These are phyloP conservation scores for Jatropha curcas DNA, from an alignment of 345 rosid species.

Conservation along the genomic window DNA sequence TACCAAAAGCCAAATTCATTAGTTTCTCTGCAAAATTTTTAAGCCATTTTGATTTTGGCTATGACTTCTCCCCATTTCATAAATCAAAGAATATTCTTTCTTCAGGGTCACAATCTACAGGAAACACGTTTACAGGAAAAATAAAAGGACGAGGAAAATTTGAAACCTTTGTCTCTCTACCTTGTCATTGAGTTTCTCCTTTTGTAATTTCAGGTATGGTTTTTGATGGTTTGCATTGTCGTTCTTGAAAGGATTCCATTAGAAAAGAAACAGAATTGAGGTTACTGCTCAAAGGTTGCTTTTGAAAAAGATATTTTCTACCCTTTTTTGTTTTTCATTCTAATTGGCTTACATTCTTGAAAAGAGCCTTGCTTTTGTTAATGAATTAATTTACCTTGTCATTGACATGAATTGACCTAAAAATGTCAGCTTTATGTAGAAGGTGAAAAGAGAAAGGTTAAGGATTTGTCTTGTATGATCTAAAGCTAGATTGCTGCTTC, in stretches of 20 bases:
- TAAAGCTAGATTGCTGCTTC: neutral
- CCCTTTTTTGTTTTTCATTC: neutral
- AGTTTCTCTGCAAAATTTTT: neutral
- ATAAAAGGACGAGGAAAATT: neutral
- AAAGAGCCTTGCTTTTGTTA: neutral
- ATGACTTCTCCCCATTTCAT: neutral
- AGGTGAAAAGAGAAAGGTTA: neutral
- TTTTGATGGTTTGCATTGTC: neutral
- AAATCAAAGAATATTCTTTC: conserved; percentile 18
- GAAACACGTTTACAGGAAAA: neutral
- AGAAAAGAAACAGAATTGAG: neutral
- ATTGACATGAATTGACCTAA: neutral
- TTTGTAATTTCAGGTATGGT: neutral
- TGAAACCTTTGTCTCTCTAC: neutral
- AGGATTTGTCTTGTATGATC: neutral
- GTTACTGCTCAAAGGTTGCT: neutral
- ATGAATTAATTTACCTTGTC: too few species aligned
- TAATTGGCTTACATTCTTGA: neutral
- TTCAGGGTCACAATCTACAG: neutral
- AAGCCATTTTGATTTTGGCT: neutral
- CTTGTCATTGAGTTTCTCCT: neutral
- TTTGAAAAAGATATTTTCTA: neutral
- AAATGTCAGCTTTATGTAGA: neutral
- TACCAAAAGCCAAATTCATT: neutral
- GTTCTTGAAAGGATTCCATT: neutral